phyloP scores from a whole-genome alignment of 2,329 filamentous ascomycete genomes.

The Epichloe sp. region DNA sequence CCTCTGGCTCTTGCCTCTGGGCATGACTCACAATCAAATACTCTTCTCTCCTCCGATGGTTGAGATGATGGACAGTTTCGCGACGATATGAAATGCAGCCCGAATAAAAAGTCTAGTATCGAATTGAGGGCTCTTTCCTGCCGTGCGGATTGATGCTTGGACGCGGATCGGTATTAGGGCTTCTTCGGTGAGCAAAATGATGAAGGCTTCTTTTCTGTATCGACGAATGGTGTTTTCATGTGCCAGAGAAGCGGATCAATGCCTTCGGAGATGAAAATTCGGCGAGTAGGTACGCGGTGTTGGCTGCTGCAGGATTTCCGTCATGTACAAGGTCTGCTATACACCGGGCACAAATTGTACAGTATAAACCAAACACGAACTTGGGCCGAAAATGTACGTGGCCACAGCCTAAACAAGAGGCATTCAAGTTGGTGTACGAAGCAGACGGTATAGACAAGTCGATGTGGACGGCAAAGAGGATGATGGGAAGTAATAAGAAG shows the following conservation, averaged over 20 bases:
- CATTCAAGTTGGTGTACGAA: neutral
- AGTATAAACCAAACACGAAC: neutral
- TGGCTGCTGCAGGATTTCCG: neutral
- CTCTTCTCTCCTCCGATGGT: neutral
- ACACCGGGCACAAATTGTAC: neutral
- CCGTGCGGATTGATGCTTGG: neutral
- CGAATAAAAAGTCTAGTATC: neutral
- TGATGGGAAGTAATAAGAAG: neutral
- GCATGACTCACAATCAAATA: neutral
- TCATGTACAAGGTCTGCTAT: neutral
- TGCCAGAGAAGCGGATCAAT: neutral
- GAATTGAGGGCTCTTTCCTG: neutral
- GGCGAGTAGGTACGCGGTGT: slow-evolving; percentile 1
- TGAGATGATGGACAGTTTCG: neutral
- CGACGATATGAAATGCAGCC: too few species aligned
- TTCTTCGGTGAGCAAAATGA: neutral
- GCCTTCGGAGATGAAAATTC: neutral
- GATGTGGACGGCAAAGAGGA: neutral
- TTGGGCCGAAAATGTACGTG: slow-evolving; percentile 5
- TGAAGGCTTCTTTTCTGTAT: neutral
- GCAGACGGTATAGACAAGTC: neutral
- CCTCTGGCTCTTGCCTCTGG: neutral
- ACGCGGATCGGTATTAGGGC: neutral
- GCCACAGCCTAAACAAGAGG: neutral
- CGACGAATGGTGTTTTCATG: neutral